phyloP scores from a whole-genome alignment of 176 grass and related monocot genomes.

The Oryza nivara region DNA sequence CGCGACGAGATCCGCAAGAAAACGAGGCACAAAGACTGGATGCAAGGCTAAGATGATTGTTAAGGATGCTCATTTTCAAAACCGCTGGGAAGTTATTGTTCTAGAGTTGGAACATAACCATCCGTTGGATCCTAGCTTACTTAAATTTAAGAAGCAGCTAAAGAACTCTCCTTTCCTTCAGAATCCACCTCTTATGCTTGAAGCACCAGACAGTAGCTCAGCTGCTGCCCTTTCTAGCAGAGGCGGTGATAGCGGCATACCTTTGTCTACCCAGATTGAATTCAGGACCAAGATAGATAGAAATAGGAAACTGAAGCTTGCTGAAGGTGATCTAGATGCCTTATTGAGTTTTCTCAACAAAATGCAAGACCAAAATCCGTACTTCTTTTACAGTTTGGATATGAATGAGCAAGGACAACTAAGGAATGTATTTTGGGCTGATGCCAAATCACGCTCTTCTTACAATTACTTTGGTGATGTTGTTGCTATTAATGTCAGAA shows the following conservation, averaged over 20 bases:
- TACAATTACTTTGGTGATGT: conserved; percentile 81
- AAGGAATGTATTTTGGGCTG: conserved; percentile 82
- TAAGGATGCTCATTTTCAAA: conserved; percentile 87
- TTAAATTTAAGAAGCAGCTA: conserved; percentile 75
- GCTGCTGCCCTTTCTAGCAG: conserved; percentile 29
- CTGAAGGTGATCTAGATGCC: conserved; percentile 75
- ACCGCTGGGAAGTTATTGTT: conserved; percentile 78
- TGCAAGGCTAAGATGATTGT: conserved; percentile 92
- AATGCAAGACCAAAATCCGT: conserved; percentile 77
- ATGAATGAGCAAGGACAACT: conserved; percentile 85
- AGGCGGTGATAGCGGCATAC: conserved; percentile 36
- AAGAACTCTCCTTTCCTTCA: conserved; percentile 60
- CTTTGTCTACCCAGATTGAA: conserved; percentile 49
- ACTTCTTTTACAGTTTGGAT: conserved; percentile 80
- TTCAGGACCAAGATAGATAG: conserved; percentile 61
- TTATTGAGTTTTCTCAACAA: conserved; percentile 66
- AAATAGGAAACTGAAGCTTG: conserved; percentile 68
- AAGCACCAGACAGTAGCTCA: conserved; percentile 41
- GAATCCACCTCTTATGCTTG: conserved; percentile 44
- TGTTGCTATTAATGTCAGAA: conserved; percentile 64
- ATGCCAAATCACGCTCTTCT: conserved; percentile 75
- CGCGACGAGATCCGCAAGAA: conserved; percentile 60
- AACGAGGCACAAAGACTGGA: conserved; percentile 68
- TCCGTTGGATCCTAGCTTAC: conserved; percentile 63
- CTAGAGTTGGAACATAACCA: conserved; percentile 88